Percentiles rank a stretch among this genome's conserved stretches.
Conservation (phyloP, 495 filamentous ascomycete species). For the Penicillium diatomitis region DNA sequence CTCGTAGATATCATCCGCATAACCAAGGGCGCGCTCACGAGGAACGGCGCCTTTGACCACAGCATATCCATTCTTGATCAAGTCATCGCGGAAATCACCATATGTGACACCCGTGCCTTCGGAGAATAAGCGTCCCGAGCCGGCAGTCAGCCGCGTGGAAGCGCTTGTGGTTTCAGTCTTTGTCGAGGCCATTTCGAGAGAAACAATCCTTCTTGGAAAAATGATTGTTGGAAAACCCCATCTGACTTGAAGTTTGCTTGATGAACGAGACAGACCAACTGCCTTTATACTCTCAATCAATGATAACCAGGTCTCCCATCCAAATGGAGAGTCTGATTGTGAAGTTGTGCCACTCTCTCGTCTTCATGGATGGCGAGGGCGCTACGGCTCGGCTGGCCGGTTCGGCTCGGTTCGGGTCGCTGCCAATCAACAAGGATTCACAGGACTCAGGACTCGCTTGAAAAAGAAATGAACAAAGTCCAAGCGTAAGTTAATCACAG, state of each 20-base stretch:
- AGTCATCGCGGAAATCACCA: slow-evolving; percentile 19
- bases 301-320: too few species aligned
- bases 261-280: too few species aligned
- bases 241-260: too few species aligned
- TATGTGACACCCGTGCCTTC: slow-evolving; percentile 5
- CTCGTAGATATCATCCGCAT: slow-evolving; percentile 5
- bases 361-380: neutral
- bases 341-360: too few species aligned
- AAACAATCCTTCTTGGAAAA: too few species aligned
- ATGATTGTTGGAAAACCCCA: too few species aligned
- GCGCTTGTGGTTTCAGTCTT: neutral
- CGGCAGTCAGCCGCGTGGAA: neutral
- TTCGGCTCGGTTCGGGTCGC: neutral
- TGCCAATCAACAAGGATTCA: neutral
- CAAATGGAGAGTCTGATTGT: too few species aligned
- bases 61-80: slow-evolving; percentile 14
- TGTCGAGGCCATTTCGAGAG: neutral
- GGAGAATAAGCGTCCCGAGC: slow-evolving; percentile 7
- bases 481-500: too few species aligned
- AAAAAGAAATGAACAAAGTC: too few species aligned
- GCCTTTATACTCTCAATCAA: too few species aligned
- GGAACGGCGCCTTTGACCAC: slow-evolving; percentile 21
- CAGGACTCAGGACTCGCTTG: neutral
- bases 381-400: neutral
- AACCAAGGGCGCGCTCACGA: slow-evolving; percentile 7